Base-by-base conservation (phyloP, 192 early-diverging fungal species). In the Coemansia sp. region DNA sequence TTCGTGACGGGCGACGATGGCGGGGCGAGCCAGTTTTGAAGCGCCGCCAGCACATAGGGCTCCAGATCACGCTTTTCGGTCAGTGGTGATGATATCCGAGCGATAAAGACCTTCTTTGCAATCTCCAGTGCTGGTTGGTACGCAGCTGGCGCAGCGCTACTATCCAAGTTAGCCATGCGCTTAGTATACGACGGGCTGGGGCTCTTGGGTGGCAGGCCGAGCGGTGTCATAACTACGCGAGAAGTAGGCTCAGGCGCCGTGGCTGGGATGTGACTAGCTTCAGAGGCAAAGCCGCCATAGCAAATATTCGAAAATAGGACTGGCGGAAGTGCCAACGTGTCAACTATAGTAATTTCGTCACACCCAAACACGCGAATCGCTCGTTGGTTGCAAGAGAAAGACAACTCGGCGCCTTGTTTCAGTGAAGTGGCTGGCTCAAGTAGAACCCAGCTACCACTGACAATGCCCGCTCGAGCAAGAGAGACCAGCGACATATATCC, bases 51-150 rank as follows among this genome's bases (percentile, higher is more conserved):
- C 11, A 69, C 36, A 50, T 70, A 60, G 1, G 69, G 39, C 60
- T 85, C 83, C 10, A 85, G 22, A 47, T 85, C 83, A 13, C 74
- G 79, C 20, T 74, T 71, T 39, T 85, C 78, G 1, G 78, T 72
- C 24, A 85, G 73, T 16, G 83, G 83, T 38, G 83, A 85, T 0
- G 79, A 77, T 0, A 85, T 62, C 2, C 78, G 78, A 7, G 78
- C 72, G 43, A 85, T 64, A 13, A 64, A 66, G 6, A 75, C 75
- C 53, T 75, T 80, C 41, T 62, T 66, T 40, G 81, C 81, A 27
- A 70, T 66, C 27, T 58, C 73, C 18, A 79, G 65, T 5, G 81
- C 69, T 22, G 65, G 73, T 53, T 83, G 81, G 18, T 62, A 41
- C 29, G 29, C 13, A 13, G 49, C 16, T 18, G 31, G 33, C 5